Evolutionary conservation across 2,329 filamentous ascomycete species (phyloP), one percentile per base, ranked within the genome.

Genomic region (Zalaria sp.): DNA sequence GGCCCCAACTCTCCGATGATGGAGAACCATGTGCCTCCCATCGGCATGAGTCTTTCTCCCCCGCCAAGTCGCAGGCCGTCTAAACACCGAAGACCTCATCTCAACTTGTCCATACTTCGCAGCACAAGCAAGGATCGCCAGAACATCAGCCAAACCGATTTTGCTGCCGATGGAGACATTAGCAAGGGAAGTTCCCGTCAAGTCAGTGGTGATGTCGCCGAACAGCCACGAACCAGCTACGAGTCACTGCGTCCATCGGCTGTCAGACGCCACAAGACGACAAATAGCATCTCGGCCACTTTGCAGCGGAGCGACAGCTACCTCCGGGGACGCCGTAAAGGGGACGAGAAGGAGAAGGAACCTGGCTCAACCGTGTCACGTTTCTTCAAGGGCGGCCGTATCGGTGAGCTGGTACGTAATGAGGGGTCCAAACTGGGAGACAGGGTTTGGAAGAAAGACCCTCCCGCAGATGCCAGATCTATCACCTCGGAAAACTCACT

Each of bases 341-440:
- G 18, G 18, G 18, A 18, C 18, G 18, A 32, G 7, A 54, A 25
- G 66, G 41, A 39, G 4, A 63, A 60, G 46, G 64, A 68, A 34
- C 56, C 60, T 4, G 53, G 56, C 34, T 75, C 74, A 6, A 77
- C 74, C 31, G 68, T 86, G 5, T 75, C 79, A 35, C 77, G 81
- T 5, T 79, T 94, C 38, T 81, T 94, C 61, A 89, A 86, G 61
- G 80, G 79, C 3, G 75, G 77, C 39, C 72, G 82, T 42, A 77
- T 89, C 47, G 83, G 85, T 46, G 82, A 76, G 27, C 71, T 85
- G 27, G 73, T 93, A 3, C 72, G 74, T n/a, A 70, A 68, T 46
- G 77, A 81, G 51, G 69, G 79, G 5, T 71, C 73, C 0, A 75
- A 72, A 51, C 69, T 80, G 29, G 73, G 75, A 10, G 75, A 77